These are phyloP conservation scores for Gaultheria prostrata DNA, from an alignment of 148 eudicot species.

Conservation along the genomic window DNA sequence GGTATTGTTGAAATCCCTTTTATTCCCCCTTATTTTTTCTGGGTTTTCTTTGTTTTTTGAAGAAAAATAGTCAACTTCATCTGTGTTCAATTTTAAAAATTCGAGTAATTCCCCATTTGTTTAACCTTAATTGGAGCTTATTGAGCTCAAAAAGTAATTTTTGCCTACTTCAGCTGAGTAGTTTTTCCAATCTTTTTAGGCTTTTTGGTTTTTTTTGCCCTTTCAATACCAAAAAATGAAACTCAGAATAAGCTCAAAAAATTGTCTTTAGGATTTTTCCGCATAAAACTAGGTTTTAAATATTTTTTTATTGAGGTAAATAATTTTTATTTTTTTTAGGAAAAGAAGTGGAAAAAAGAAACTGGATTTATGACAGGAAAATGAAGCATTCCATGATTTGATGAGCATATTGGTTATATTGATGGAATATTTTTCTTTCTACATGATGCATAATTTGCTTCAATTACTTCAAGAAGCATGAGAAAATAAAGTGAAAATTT, in stretches of 20 bases:
- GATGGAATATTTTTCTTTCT: not conserved
- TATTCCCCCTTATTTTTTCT: not conserved
- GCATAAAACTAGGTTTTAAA: not conserved
- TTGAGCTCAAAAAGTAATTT: not conserved
- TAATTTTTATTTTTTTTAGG: not conserved
- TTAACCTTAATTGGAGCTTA: not conserved
- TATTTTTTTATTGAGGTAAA: not conserved
- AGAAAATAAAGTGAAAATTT: not conserved
- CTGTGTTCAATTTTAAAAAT: not conserved
- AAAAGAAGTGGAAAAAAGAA: not conserved
- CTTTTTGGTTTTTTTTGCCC: not conserved
- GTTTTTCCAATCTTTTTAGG: not conserved
- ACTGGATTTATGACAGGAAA: not conserved
- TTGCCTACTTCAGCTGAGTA: not conserved
- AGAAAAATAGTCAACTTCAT: not conserved
- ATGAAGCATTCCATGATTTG: not conserved
- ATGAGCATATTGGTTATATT: not conserved
- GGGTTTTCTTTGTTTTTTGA: not conserved
- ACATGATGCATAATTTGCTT: not conserved
- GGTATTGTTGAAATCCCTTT: constrained; percentile 15
- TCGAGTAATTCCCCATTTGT: not conserved
- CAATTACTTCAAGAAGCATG: not conserved
- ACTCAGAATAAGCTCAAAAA: not conserved
- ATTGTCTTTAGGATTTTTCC: not conserved
- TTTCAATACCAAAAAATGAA: not conserved